Evolutionary conservation across 495 filamentous ascomycete species (phyloP).

Genomic region (Xanthoparmelia taractica): DNA sequence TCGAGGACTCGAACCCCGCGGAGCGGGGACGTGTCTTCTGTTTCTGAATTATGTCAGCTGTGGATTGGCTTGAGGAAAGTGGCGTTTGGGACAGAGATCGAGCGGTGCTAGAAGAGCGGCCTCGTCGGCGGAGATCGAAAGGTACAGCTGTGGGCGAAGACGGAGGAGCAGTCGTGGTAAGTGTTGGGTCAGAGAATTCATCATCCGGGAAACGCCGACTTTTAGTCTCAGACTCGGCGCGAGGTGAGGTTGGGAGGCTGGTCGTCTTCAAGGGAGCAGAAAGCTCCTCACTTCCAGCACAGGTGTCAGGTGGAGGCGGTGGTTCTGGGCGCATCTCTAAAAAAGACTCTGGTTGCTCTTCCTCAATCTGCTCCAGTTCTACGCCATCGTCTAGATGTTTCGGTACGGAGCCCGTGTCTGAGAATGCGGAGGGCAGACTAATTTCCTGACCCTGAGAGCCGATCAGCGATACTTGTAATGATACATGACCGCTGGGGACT

Average conservation of each 20-base stretch:
- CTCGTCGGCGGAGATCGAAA: conserved; percentile 42
- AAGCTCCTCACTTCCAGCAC: conserved; percentile 4
- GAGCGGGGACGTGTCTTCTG: conserved; percentile 36
- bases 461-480: conserved; percentile 16
- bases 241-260: conserved; percentile 3
- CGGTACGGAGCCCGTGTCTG: conserved; percentile 12
- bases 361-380: conserved; percentile 12
- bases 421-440: conserved; percentile 3
- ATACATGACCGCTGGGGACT: conserved; percentile 13
- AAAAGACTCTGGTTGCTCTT: conserved; percentile 39
- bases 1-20: conserved; percentile 38
- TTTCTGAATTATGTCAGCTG: conserved; percentile 32
- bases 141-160: conserved; percentile 44
- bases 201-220: conserved; percentile 1
- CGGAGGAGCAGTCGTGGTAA: conserved; percentile 21
- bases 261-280: conserved; percentile 20
- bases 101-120: conserved; percentile 32
- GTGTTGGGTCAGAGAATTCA: conserved; percentile 2
- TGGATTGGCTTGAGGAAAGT: conserved; percentile 23
- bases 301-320: conserved; percentile 29
- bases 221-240: conserved; percentile 1
- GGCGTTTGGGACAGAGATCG: conserved; percentile 34
- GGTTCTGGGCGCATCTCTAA: conserved; percentile 46
- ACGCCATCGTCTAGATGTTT: conserved; percentile 10
- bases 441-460: conserved; percentile 15